Evolutionary conservation across 1,284 basidiomycete species (phyloP).

Genomic region (Cutaneotrichosporon curvatum): DNA sequence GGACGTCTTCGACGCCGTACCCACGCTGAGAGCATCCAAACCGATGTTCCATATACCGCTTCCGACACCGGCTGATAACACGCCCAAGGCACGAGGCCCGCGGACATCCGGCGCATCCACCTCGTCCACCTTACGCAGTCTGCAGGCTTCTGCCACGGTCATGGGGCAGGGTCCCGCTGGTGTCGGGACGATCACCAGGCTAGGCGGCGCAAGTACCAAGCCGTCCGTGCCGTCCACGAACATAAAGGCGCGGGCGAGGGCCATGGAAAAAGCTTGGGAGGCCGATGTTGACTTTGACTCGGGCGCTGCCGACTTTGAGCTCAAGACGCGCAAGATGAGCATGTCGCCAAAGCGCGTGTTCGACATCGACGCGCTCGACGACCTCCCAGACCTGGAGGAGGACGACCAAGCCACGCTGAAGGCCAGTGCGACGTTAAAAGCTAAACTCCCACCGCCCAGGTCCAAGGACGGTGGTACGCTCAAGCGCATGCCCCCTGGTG

Average conservation of each 20-base stretch:
- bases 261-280: constrained; percentile 25
- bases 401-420: constrained; percentile 39
- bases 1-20: not conserved
- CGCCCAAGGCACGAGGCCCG: not conserved
- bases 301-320: not conserved
- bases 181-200: constrained; percentile 34
- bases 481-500: not conserved
- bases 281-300: constrained; percentile 31
- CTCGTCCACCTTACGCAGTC: not conserved
- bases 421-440: constrained; percentile 39
- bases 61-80: not conserved
- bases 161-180: constrained; percentile 32
- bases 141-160: constrained; percentile 15
- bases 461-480: constrained; percentile 11
- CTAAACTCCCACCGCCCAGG: constrained; percentile 29
- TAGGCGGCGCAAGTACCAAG: constrained; percentile 14
- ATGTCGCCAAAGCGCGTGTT: constrained; percentile 21
- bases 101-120: not conserved
- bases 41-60: too few relatives aligned
- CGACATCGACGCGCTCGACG: constrained; percentile 33
- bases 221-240: constrained; percentile 11
- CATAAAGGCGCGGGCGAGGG: constrained; percentile 24
- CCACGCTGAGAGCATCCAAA: not conserved
- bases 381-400: constrained; percentile 27
- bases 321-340: constrained; percentile 2